A percentile compares a stretch with the other conserved stretches of the same genome.
phyloP scores from a whole-genome alignment of 2,329 filamentous ascomycete species.

The Colletotrichum cuscutae region DNA sequence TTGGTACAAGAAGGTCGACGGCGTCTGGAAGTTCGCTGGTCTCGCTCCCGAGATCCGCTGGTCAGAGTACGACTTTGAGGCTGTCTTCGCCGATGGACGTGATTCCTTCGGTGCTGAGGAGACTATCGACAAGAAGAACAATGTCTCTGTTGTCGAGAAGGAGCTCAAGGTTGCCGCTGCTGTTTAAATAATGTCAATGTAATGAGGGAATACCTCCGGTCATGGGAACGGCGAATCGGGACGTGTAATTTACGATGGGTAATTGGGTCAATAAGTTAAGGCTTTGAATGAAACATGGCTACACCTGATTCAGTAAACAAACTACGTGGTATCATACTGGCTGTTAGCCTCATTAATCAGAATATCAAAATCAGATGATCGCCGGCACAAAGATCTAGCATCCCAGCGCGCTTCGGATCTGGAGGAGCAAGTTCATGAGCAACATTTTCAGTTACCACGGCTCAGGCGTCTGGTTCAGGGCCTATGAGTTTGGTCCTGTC shows the following conservation, averaged over 20 bases:
- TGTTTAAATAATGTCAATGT: background rate
- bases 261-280: background rate
- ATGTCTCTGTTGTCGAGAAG: conserved; percentile 26
- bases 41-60: conserved; percentile 66
- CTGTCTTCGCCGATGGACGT: conserved; percentile 53
- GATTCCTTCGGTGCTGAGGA: conserved; percentile 28
- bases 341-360: too few relatives aligned
- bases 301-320: too few relatives aligned
- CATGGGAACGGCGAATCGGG: background rate
- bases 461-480: conserved; percentile 41
- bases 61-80: conserved; percentile 67
- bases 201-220: background rate
- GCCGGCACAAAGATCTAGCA: conserved; percentile 30
- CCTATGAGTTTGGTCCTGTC: conserved; percentile 24
- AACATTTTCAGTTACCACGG: conserved; percentile 29
- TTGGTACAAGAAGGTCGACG: conserved; percentile 67
- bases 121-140: conserved; percentile 2
- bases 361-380: background rate
- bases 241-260: background rate
- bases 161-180: conserved; percentile 23
- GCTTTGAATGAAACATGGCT: too few relatives aligned
- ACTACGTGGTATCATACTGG: too few relatives aligned
- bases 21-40: conserved; percentile 71
- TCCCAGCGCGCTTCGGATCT: conserved; percentile 28
- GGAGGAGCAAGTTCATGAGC: conserved; percentile 11